Conservation (phyloP, 2,329 filamentous ascomycete species). For the Ophiosphaerella korrae region DNA sequence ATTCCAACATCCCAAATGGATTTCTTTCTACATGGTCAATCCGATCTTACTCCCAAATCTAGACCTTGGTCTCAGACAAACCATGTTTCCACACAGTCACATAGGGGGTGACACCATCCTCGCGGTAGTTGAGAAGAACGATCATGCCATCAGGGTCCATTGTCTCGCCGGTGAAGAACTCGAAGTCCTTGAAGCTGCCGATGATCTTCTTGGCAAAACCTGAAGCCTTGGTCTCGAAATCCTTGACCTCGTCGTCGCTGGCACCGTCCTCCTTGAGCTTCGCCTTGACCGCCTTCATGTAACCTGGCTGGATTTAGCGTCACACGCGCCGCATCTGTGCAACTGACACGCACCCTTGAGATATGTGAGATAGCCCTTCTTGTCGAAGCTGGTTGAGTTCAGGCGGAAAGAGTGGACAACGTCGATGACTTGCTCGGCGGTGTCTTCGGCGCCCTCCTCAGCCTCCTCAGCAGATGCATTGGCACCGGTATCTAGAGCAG, state of each 20-base stretch:
- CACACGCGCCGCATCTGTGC: not conserved
- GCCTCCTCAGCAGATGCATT: constrained; percentile 95
- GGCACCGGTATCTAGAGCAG: constrained; percentile 76
- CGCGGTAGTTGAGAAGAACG: constrained; percentile 94
- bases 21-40: constrained; percentile 1
- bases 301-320: constrained; percentile 58
- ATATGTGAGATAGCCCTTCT: constrained; percentile 82
- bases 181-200: constrained; percentile 91
- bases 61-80: constrained; percentile 88
- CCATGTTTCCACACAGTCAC: constrained; percentile 96
- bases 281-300: constrained; percentile 93
- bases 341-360: constrained; percentile 71
- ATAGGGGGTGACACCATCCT: constrained; percentile 90
- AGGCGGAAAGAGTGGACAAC: constrained; percentile 92
- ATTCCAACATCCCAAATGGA: constrained; percentile 37
- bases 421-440: constrained; percentile 80
- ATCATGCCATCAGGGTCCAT: constrained; percentile 96
- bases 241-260: constrained; percentile 68
- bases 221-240: constrained; percentile 78
- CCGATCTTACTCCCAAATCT: constrained; percentile 45
- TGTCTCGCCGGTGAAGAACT: constrained; percentile 89
- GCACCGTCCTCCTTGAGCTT: constrained; percentile 66
- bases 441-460: constrained; percentile 75
- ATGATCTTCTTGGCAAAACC: constrained; percentile 82
- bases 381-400: constrained; percentile 77